Evolutionary conservation across 495 filamentous ascomycete species (phyloP), one percentile per base, ranked within the genome.

Genomic region (Cryomyces minteri): DNA sequence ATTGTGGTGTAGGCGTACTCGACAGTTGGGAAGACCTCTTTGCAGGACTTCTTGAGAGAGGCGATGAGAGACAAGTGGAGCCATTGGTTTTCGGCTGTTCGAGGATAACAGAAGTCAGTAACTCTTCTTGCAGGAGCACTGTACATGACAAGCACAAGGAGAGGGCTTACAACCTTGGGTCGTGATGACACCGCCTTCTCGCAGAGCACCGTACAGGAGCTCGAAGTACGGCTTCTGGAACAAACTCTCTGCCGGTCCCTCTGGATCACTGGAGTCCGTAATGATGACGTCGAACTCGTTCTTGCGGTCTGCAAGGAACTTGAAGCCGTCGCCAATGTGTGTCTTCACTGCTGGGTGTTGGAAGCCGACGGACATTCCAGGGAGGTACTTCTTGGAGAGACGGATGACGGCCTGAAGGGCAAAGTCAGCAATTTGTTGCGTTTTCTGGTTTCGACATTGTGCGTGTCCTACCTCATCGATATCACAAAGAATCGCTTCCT

Each of bases 1-100:
- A 96, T 99, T 57, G 88, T 95, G 54, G 92, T 96, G 77, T 94
- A 99, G 51, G 84, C 92, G 72, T 96, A 99, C 67, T 96, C 92
- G 62, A 79, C 92, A 47, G 80, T 79, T 42, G 92, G 88, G 78
- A 99, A 99, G 64, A 99, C 83, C 67, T 94, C 84, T 52, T 79
- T 76, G 79, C 92, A 96, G 56, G 86, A 69, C 73, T 95, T 92
- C 73, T 88, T 90, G 51, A 99, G 78, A 64, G 84, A 70, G 54
- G 73, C 72, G 62, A 99, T 96, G 50, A 96, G 74, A 44, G 79
- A 69, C 44, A 96, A 76, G 69, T 99, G 92, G 45, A 96, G 82
- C 90, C 88, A 96, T 72, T 92, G 88, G 77, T 94, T 99, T 72
- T 99, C 92, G 51, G 86, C 90, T 95, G 59, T 58, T 52, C 30